A percentile compares a stretch with the other conserved stretches of the same genome.
Conservation (phyloP, 108 stramenopile genomes). For the Fragilariopsis cylindrus region DNA sequence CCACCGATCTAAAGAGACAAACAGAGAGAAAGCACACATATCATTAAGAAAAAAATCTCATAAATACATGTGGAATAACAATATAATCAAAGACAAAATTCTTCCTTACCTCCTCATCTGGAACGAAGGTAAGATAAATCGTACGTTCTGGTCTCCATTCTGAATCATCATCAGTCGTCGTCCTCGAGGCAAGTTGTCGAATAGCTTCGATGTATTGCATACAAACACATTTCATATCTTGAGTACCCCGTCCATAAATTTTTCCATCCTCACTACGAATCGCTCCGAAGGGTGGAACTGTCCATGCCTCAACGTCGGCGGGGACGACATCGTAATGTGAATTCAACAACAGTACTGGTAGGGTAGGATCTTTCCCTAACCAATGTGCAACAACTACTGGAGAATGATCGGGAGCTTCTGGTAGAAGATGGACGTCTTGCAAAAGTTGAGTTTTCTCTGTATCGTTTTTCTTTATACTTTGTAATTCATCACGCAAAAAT, state of each 20-base stretch:
- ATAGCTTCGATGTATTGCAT: slow-evolving; percentile 94
- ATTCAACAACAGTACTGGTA: slow-evolving; percentile 90
- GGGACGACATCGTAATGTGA: slow-evolving; percentile 98
- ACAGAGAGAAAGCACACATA: background rate
- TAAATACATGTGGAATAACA: no score
- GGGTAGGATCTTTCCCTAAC: slow-evolving; percentile 67
- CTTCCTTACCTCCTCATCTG: slow-evolving; percentile 47
- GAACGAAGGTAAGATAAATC: slow-evolving; percentile 74
- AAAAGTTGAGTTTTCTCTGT: slow-evolving; percentile 14
- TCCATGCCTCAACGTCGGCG: slow-evolving; percentile 68
- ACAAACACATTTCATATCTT: slow-evolving; percentile 98
- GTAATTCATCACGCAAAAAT: slow-evolving; percentile 55
- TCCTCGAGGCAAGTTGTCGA: slow-evolving; percentile 23
- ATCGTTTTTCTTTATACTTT: slow-evolving; percentile 15
- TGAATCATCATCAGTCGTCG: slow-evolving; percentile 12
- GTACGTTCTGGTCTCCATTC: slow-evolving; percentile 53
- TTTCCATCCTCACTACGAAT: slow-evolving; percentile 66
- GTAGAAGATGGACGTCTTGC: slow-evolving; percentile 34
- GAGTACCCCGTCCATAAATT: slow-evolving; percentile 93
- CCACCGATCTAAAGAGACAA: slow-evolving; percentile 55
- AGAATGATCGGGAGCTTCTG: slow-evolving; percentile 67
- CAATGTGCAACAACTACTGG: slow-evolving; percentile 90
- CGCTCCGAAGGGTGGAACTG: slow-evolving; percentile 82
- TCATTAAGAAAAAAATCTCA: no score
- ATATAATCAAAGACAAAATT: slow-evolving; percentile 9